These are phyloP conservation scores for Sporobolomyces roseus DNA, from an alignment of 768 basidiomycete genomes.

Conservation along the genomic window DNA sequence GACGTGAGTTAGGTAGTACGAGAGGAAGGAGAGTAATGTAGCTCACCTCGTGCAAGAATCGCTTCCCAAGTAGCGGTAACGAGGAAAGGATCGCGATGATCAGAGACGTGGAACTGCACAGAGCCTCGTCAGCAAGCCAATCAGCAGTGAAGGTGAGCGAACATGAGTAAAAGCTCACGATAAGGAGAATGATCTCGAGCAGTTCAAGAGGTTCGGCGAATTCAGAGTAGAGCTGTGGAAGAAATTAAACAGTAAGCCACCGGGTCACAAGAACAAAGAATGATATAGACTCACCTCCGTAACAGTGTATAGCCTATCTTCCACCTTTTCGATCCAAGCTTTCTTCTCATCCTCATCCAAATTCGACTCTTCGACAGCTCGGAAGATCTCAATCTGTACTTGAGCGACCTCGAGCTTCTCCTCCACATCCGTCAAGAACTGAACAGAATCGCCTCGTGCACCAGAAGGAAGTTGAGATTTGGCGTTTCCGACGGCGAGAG, in stretches of 20 bases:
- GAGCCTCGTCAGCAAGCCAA: neutral
- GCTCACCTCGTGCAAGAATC: constrained; percentile 71
- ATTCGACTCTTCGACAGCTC: constrained; percentile 55
- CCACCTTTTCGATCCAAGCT: constrained; percentile 43
- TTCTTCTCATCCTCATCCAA: constrained; percentile 46
- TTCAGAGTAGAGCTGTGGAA: constrained; percentile 81
- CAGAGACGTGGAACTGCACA: constrained; percentile 70
- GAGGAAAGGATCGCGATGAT: constrained; percentile 77
- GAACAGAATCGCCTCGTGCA: constrained; percentile 71
- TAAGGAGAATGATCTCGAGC: constrained; percentile 75
- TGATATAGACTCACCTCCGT: constrained; percentile 69
- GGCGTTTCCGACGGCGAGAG: constrained; percentile 89
- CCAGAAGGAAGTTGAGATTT: constrained; percentile 63
- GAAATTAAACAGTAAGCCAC: too few relatives aligned
- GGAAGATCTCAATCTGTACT: constrained; percentile 88
- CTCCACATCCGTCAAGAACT: constrained; percentile 89
- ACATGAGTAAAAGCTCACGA: too few relatives aligned
- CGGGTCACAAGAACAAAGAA: too few relatives aligned
- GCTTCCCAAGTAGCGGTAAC: constrained; percentile 83
- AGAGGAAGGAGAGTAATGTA: constrained; percentile 76
- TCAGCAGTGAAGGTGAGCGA: too few relatives aligned
- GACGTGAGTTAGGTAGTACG: constrained; percentile 69
- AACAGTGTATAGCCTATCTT: constrained; percentile 62
- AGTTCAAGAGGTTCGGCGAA: constrained; percentile 85
- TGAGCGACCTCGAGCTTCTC: constrained; percentile 96